Conservation (phyloP, 2,329 filamentous ascomycete species). For the Colletotrichum paranaense region DNA sequence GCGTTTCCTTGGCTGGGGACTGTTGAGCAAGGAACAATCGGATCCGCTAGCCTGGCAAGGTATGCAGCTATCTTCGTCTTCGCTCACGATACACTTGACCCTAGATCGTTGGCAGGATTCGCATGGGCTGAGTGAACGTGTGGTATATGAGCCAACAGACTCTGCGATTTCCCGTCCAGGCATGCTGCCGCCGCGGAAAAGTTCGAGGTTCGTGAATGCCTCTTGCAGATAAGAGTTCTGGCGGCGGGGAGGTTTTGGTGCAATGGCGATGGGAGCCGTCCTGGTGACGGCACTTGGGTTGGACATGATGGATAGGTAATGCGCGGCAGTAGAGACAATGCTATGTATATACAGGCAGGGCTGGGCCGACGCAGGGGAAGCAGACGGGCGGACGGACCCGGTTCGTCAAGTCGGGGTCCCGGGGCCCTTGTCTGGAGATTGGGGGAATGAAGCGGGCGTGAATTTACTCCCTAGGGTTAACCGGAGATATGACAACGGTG, state of each 20-base stretch:
- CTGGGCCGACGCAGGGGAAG: conserved; percentile 43
- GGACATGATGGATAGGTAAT: conserved; percentile 59
- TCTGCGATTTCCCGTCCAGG: conserved; percentile 65
- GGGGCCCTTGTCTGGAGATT: conserved; percentile 25
- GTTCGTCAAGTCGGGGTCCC: conserved; percentile 37
- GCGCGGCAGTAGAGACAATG: conserved; percentile 30
- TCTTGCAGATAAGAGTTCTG: conserved; percentile 58
- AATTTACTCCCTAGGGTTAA: conserved; percentile 20
- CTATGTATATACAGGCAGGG: conserved; percentile 39
- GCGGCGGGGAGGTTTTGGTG: conserved; percentile 65
- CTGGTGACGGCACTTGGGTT: conserved; percentile 65
- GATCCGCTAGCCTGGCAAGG: conserved; percentile 82
- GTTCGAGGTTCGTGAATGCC: conserved; percentile 59
- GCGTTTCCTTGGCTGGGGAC: conserved; percentile 82
- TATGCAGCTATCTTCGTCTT: conserved; percentile 78
- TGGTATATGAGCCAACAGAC: conserved; percentile 52
- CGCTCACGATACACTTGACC: conserved; percentile 78
- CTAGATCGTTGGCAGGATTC: conserved; percentile 81
- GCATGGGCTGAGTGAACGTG: conserved; percentile 66
- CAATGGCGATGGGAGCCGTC: conserved; percentile 75
- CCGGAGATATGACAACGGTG: conserved; percentile 27
- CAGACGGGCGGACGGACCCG: conserved; percentile 34
- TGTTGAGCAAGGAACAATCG: conserved; percentile 82
- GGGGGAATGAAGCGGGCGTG: conserved; percentile 22
- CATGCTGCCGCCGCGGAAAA: conserved; percentile 59